phyloP scores from a whole-genome alignment of 495 filamentous ascomycete genomes.

The Xylaria curta region DNA sequence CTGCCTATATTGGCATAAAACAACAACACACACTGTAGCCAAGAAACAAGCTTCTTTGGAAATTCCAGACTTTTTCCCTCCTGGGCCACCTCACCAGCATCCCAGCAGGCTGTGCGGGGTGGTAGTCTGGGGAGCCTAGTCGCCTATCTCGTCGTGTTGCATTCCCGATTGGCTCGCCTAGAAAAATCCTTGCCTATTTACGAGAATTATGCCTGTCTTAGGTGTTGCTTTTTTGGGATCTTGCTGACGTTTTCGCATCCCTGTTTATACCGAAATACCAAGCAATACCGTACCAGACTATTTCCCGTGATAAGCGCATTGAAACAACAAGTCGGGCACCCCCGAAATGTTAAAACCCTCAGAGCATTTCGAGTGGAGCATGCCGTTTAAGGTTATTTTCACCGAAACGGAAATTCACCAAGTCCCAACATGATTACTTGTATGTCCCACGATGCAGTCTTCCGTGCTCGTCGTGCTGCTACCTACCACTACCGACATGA shows the following conservation, averaged over 20 bases:
- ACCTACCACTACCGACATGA: conserved; percentile 23
- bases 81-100: conserved; percentile 11
- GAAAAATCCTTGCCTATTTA: neutral
- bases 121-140: conserved; percentile 25
- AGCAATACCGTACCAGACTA: conserved; percentile 3
- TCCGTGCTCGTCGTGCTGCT: conserved; percentile 4
- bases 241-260: conserved; percentile 9
- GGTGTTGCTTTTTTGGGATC: conserved; percentile 24
- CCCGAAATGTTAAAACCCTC: conserved; percentile 11
- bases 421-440: neutral
- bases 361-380: neutral
- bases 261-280: neutral
- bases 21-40: neutral
- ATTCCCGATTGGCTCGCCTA: conserved; percentile 26
- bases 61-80: conserved; percentile 31
- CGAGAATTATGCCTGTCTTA: conserved; percentile 25
- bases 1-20: neutral
- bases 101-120: conserved; percentile 25
- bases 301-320: conserved; percentile 10
- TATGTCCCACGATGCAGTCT: neutral
- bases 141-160: conserved; percentile 8
- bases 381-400: neutral
- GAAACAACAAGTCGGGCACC: conserved; percentile 5
- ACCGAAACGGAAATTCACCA: neutral
- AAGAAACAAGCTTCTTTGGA: conserved; percentile 13